Evolutionary conservation across 2,329 filamentous ascomycete species (phyloP), one percentile per base, ranked within the genome.

Genomic region (Colletotrichum theobromicola): DNA sequence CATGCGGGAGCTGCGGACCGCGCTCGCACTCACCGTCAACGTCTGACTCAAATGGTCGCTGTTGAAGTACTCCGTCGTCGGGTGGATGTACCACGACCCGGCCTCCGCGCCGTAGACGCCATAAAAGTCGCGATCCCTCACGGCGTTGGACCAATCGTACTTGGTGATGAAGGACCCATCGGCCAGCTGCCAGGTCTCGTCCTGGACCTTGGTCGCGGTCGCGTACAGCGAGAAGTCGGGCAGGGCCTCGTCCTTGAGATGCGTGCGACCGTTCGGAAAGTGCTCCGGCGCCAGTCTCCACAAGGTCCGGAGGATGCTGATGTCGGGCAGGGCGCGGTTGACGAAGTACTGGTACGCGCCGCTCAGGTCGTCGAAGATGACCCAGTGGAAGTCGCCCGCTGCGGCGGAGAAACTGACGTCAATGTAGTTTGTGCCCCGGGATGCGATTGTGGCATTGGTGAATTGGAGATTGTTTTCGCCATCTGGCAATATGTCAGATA

Each of bases 311-410:
- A 76, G 63, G 42, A 76, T 74, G 50, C 67, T 74, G 30, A 76
- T 74, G 50, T 74, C 57, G 9, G 74, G 71, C 21, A 76, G 71
- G 13, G 74, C 74, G 13, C 71, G 71, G 46, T 76, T 76, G 50
- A 76, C 74, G 18, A 76, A 76, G 57, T 76, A 76, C 71, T 76
- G 74, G 32, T 76, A 76, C 24, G 74, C 74, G 57, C 74, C 71
- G 12, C 66, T 55, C 16, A 76, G 42, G 46, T 76, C 74, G 15
- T 76, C 74, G 16, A 76, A 76, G 35, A 76, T 71, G 15, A 76
- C 74, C 74, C 74, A 76, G 50, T 76, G 74, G 12, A 76, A 70
- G 57, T 74, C 71, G 35, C 74, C 74, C 3, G 67, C 63, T 16
- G 57, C 18, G 10, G 74, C 67, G 57, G 71, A 67, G 60, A 76